phyloP scores from a whole-genome alignment of 768 basidiomycete species.

The Pholiota molesta region DNA sequence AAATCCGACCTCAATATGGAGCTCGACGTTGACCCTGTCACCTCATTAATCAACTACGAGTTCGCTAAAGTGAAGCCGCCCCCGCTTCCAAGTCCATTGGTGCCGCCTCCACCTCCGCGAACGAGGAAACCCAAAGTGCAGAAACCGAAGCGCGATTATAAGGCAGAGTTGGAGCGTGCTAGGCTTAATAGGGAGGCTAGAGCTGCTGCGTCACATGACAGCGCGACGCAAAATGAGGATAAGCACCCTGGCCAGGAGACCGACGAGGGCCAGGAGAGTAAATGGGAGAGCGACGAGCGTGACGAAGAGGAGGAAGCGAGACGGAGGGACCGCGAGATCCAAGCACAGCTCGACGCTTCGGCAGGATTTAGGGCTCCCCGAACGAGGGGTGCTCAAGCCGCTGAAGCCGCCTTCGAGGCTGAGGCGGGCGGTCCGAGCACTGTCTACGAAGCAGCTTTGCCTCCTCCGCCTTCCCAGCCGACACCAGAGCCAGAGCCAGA shows the following conservation, averaged over 20 bases:
- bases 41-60: constrained; percentile 71
- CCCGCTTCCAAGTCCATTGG: constrained; percentile 48
- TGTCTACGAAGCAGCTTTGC: background rate
- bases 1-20: constrained; percentile 56
- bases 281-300: constrained; percentile 14
- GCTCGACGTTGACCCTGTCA: constrained; percentile 59
- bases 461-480: background rate
- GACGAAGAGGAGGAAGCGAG: constrained; percentile 3
- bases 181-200: constrained; percentile 35
- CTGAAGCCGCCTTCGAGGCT: constrained; percentile 46
- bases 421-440: constrained; percentile 18
- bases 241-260: background rate
- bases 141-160: constrained; percentile 35
- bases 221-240: constrained; percentile 1
- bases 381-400: constrained; percentile 48
- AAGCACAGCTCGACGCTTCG: constrained; percentile 36
- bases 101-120: constrained; percentile 42
- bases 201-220: constrained; percentile 20
- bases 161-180: constrained; percentile 40
- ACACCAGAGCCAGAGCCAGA: constrained; percentile 6
- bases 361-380: constrained; percentile 53
- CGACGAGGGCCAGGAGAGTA: constrained; percentile 4
- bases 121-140: constrained; percentile 35
- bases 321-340: constrained; percentile 11
- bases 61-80: constrained; percentile 63